Base-by-base conservation (phyloP, 768 basidiomycete genomes). In the Amanita rubescens region DNA sequence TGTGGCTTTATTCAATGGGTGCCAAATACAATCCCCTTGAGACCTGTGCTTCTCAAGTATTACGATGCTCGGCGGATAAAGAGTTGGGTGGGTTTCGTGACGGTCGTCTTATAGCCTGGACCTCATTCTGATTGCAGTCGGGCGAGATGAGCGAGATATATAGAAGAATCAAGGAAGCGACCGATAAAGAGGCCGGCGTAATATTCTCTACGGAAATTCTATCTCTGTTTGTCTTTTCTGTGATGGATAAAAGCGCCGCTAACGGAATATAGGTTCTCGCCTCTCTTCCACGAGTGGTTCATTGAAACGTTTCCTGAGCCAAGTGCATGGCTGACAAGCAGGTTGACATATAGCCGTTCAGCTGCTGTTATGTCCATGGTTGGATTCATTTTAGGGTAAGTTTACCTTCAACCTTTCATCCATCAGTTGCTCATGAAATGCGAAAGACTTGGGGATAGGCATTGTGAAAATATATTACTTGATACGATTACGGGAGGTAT, bases 1-100 rank as follows among this genome's bases (percentile, higher is more conserved):
- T 97, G 94, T 62, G 96, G 96, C 0, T 82, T 98, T 46, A 92
- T 98, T 53, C 92, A 99, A 81, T 99, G 96, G 96, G 96, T 99
- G 3, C 90, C 87, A 0, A 88, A 98, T 65, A 96, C 94, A 1
- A 76, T 82, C 24, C 88, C 92, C 1, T 69, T 97, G 34, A 85
- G 95, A 25, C 78, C 80, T 0, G 78, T 97, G 41, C 71, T 97
- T 12, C 58, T 77, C 49, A 84, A 83, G 55, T 69, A 69, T 3
- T 99, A 98, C 63, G 76, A 80, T 2, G 66, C 71, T 24, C 67
- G 63, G 51, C 62, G 69, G 12, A 63, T 77, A 49, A 65, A 65
- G 41, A 64, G 51, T 51, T 79, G 74, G 75, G 78, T 77, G 62
- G 20, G 68, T 57, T n/a, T 32, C 39, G 32, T 44, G 35, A 10